Evolutionary conservation across 768 basidiomycete species (phyloP), one percentile per base, ranked within the genome.

Genomic region (Leccinum subtestaceum): DNA sequence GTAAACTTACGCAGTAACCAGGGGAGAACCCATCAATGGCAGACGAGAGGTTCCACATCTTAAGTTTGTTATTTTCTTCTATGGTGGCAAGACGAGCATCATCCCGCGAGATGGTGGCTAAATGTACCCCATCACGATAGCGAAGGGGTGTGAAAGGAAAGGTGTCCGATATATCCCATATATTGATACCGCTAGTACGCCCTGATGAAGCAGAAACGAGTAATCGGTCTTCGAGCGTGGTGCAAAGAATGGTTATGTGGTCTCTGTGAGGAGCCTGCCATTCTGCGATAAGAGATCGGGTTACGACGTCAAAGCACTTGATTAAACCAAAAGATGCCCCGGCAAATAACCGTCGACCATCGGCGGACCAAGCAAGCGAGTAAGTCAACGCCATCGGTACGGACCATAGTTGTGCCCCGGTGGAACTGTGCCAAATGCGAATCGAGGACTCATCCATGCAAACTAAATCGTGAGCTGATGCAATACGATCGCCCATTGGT

Each of bases 351-450:
- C 21, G 21, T 21, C 21, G 21, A 21, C 21, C 21, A 21, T 21
- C 21, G 21, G 21, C 21, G 21, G 21, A 21, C 21, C 21, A 21
- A 21, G 21, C 21, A 21, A 21, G 21, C 21, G 21, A 21, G 21
- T 21, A 21, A 21, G 21, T 21, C 21, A 21, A 21, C 21, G 21
- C 21, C 21, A 21, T 21, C 21, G 21, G 21, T 21, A 21, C 21
- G 21, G 21, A 21, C 21, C 21, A 21, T 21, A 21, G 21, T 21
- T 21, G 21, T 21, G 21, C 21, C 21, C 21, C 21, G 21, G 21
- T 21, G 21, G 34, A 32, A 51, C 52, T 58, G 38, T 61, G 59
- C 65, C 65, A 66, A 32, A 66, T 55, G 25, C 25, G 52, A 29
- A 64, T 29, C 10, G 54, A 40, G 8, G 34, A 25, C 3, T 6